These are phyloP conservation scores for Oryza brachyantha DNA, from an alignment of 176 grass and related monocot species.

Conservation along the genomic window DNA sequence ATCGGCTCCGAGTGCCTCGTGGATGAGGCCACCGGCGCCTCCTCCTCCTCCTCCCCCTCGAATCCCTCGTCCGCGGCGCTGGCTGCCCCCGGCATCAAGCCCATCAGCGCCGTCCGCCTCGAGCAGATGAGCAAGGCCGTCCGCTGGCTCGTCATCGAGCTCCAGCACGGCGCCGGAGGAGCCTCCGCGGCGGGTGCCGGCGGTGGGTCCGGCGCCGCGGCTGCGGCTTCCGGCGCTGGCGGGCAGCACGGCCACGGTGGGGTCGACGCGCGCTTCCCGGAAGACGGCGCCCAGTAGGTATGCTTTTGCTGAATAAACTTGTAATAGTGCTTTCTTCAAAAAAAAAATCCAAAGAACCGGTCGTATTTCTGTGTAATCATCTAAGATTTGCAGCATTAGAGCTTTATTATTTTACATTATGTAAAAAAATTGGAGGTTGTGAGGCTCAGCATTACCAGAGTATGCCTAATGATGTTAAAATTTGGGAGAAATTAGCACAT, in stretches of 20 bases:
- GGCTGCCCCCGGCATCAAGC: constrained; percentile 45
- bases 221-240: constrained; percentile 16
- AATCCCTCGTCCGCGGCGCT: neutral
- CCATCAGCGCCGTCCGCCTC: constrained; percentile 66
- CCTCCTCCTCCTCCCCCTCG: neutral
- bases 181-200: constrained; percentile 1
- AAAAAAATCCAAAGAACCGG: neutral
- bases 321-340: neutral
- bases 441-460: neutral
- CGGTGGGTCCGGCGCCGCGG: neutral
- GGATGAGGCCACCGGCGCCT: constrained; percentile 72
- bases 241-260: constrained; percentile 40
- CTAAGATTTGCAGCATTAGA: neutral
- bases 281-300: constrained; percentile 78
- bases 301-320: constrained; percentile 23
- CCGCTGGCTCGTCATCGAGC: constrained; percentile 65
- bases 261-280: constrained; percentile 63
- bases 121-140: constrained; percentile 81
- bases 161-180: constrained; percentile 52
- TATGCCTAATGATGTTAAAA: neutral
- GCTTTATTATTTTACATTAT: neutral
- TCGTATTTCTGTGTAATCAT: neutral
- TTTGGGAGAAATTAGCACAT: neutral
- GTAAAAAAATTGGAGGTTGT: neutral
- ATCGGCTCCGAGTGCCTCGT: constrained; percentile 92